phyloP scores from a whole-genome alignment of 805 yeast species.

The Tetrapisispora taiwanensis region DNA sequence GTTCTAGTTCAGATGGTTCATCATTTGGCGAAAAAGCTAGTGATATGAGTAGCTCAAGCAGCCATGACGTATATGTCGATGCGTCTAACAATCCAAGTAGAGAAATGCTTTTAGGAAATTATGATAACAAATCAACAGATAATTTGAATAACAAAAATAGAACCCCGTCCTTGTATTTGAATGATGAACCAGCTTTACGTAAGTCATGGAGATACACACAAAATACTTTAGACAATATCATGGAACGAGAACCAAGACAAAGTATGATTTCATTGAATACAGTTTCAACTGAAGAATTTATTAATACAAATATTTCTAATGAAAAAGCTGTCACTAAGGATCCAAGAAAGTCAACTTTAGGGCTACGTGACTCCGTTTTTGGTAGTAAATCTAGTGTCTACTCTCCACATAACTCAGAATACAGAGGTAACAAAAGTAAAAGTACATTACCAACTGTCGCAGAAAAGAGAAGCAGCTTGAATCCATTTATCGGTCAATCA shows the following conservation, averaged over 20 bases:
- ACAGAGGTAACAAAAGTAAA: constrained; percentile 1
- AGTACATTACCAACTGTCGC: constrained; percentile 8
- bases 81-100: constrained; percentile 32
- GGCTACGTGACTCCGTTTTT: constrained; percentile 35
- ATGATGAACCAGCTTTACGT: constrained; percentile 29
- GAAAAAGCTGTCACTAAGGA: constrained; percentile 38
- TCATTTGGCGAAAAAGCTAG: constrained; percentile 18
- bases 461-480: constrained; percentile 6
- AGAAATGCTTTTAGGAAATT: constrained; percentile 28
- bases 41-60: neutral
- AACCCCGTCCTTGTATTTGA: constrained; percentile 27
- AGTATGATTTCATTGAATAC: constrained; percentile 70
- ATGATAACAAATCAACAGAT: constrained; percentile 9
- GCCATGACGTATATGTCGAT: constrained; percentile 29
- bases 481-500: neutral
- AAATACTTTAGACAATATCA: neutral
- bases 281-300: constrained; percentile 73
- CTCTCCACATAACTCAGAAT: neutral
- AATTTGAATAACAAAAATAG: constrained; percentile 19
- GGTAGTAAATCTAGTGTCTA: constrained; percentile 5
- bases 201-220: constrained; percentile 50
- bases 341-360: constrained; percentile 33
- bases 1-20: constrained; percentile 40
- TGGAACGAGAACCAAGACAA: constrained; percentile 32
- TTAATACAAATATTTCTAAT: constrained; percentile 68